Evolutionary conservation across 306 rosid genomes (phyloP).

Genomic region (Inga oerstediana): DNA sequence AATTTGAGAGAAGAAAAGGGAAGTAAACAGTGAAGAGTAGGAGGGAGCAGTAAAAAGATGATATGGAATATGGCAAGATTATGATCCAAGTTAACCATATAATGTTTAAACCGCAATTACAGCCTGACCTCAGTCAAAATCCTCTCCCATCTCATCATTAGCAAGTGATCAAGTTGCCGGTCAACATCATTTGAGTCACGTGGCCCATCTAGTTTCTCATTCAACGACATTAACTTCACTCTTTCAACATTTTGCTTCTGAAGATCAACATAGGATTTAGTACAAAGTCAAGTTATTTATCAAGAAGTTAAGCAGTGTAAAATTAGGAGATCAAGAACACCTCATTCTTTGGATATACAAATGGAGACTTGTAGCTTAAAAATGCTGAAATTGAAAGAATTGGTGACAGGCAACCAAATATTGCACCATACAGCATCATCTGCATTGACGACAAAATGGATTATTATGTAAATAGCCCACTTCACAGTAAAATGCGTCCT

Average conservation of each 20-base stretch:
- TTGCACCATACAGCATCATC: conserved; percentile 96
- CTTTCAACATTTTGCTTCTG: conserved; percentile 94
- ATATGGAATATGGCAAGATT: neutral
- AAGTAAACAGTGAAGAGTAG: neutral
- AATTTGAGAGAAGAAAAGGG: neutral
- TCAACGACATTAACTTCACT: conserved; percentile 70
- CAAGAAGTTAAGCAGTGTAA: conserved; percentile 27
- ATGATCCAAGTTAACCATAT: conserved; percentile 33
- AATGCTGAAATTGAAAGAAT: conserved; percentile 93
- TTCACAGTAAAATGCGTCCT: conserved; percentile 1
- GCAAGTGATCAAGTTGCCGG: conserved; percentile 80
- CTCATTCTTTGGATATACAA: conserved; percentile 95
- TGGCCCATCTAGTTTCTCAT: conserved; percentile 64
- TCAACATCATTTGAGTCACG: conserved; percentile 57
- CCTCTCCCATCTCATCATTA: conserved; percentile 89
- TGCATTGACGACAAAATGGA: conserved; percentile 47
- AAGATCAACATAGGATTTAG: conserved; percentile 21
- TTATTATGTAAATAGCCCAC: neutral
- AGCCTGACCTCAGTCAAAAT: conserved; percentile 67
- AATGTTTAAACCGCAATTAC: conserved; percentile 30
- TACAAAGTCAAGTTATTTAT: conserved; percentile 25
- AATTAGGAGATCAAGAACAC: conserved; percentile 41
- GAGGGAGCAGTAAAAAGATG: neutral
- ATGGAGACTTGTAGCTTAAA: conserved; percentile 94
- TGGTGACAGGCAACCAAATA: conserved; percentile 89